Percentiles rank a stretch among this genome's conserved stretches.
Evolutionary conservation across 2,329 filamentous ascomycete species (phyloP).

Genomic region (Fusarium sp.): DNA sequence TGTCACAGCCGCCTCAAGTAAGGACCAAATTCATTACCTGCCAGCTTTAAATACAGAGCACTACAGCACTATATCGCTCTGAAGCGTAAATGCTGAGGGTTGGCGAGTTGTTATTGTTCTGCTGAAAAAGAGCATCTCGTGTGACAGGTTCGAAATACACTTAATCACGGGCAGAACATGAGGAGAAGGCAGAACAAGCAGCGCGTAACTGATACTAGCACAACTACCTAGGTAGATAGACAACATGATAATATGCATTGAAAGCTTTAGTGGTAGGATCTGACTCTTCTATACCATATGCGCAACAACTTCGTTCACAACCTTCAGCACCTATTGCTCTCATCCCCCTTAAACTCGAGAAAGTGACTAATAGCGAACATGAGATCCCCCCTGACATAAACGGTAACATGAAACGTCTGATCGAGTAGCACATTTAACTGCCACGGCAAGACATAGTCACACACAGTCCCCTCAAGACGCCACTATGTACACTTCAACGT

Average conservation of each 20-base stretch:
- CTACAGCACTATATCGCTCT: not conserved
- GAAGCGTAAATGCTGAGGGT: constrained; percentile 1
- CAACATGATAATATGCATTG: not conserved
- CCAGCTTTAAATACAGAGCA: not conserved
- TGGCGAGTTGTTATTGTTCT: constrained; percentile 16
- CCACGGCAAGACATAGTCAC: constrained; percentile 27
- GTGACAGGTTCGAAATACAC: constrained; percentile 11
- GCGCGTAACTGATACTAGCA: not conserved
- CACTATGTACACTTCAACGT: constrained; percentile 10
- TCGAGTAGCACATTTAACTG: constrained; percentile 25
- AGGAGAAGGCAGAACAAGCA: not conserved
- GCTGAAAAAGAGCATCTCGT: constrained; percentile 6
- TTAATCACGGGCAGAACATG: constrained; percentile 3
- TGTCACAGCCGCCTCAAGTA: constrained; percentile 8
- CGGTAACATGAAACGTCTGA: constrained; percentile 30
- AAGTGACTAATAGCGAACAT: not conserved
- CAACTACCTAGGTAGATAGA: not conserved
- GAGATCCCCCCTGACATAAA: constrained; percentile 1
- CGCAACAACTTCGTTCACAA: not conserved
- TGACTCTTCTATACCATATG: not conserved
- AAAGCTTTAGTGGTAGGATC: not conserved
- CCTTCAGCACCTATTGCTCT: not conserved
- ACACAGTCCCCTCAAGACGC: constrained; percentile 4
- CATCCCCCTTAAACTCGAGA: not conserved
- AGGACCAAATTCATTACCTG: not conserved